Conservation (phyloP, 2,329 filamentous ascomycete species). For the Fusarium sp. region DNA sequence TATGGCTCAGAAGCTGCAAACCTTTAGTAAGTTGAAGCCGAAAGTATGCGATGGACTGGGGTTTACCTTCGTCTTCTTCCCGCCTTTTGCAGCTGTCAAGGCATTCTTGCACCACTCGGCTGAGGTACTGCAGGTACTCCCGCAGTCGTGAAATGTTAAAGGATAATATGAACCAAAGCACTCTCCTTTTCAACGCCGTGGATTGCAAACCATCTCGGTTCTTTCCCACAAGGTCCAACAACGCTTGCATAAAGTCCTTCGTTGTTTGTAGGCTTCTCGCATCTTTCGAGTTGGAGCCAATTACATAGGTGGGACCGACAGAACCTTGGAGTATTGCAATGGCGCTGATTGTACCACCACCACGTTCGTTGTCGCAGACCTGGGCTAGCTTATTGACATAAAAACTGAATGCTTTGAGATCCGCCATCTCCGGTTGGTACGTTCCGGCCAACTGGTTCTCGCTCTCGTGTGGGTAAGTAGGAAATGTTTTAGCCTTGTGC, state of each 20-base stretch:
- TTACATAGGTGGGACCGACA: background rate
- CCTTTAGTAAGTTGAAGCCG: too few species aligned
- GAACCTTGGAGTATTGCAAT: background rate
- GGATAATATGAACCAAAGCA: conserved; percentile 11
- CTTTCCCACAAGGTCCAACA: background rate
- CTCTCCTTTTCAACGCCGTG: conserved; percentile 12
- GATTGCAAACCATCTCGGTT: conserved; percentile 3
- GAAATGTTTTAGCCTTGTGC: background rate
- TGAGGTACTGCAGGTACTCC: background rate
- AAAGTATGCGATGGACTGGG: too few species aligned
- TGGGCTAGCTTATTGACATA: conserved; percentile 10
- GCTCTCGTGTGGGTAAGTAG: background rate
- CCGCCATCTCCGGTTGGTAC: background rate
- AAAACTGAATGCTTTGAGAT: background rate
- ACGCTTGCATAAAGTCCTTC: background rate
- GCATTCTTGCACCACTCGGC: background rate
- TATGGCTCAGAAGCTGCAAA: background rate
- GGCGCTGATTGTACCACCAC: conserved; percentile 1
- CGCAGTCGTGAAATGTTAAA: conserved; percentile 1
- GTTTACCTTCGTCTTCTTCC: background rate
- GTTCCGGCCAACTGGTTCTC: fast-evolving
- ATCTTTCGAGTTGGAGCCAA: background rate
- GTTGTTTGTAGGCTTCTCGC: background rate
- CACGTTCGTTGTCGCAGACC: conserved; percentile 8
- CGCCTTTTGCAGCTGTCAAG: background rate